Percentiles rank a stretch among this genome's conserved stretches.
Conservation (phyloP, 352 stramenopile genomes). For the Globisporangium okanoganense region DNA sequence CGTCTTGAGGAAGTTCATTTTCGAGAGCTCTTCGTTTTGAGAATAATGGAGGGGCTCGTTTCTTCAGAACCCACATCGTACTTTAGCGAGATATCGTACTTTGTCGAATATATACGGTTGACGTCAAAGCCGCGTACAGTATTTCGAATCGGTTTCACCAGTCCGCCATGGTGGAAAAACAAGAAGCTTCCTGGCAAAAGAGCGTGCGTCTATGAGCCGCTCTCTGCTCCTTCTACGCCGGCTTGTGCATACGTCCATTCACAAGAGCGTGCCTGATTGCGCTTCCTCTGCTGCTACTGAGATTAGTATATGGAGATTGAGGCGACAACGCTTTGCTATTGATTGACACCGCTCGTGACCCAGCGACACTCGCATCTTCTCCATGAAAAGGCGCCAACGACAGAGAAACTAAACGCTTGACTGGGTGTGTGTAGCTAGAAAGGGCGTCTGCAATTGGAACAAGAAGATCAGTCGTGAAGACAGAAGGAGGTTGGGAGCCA, state of each 20-base stretch:
- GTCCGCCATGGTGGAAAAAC: neutral
- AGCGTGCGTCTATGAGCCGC: neutral
- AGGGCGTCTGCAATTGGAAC: conserved; percentile 1
- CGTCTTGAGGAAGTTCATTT: conserved; percentile 91
- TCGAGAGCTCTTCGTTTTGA: neutral
- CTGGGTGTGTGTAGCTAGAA: neutral
- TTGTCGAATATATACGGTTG: neutral
- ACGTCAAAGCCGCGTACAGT: neutral
- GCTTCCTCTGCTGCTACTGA: neutral
- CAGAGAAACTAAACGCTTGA: neutral
- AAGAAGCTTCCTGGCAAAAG: too few relatives aligned
- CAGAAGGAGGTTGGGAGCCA: neutral
- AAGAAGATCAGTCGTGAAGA: neutral
- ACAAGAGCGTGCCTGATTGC: too few relatives aligned
- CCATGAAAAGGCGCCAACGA: conserved; percentile 6
- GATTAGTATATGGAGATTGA: neutral
- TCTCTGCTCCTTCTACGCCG: neutral
- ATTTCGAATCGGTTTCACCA: neutral
- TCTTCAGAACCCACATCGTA: neutral
- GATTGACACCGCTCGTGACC: neutral
- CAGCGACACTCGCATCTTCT: conserved; percentile 6
- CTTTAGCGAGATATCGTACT: neutral
- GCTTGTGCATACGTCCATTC: neutral
- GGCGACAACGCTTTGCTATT: neutral
- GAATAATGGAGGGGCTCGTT: neutral